Base-by-base conservation (phyloP, 345 rosid species). In the Nasturtium officinale region DNA sequence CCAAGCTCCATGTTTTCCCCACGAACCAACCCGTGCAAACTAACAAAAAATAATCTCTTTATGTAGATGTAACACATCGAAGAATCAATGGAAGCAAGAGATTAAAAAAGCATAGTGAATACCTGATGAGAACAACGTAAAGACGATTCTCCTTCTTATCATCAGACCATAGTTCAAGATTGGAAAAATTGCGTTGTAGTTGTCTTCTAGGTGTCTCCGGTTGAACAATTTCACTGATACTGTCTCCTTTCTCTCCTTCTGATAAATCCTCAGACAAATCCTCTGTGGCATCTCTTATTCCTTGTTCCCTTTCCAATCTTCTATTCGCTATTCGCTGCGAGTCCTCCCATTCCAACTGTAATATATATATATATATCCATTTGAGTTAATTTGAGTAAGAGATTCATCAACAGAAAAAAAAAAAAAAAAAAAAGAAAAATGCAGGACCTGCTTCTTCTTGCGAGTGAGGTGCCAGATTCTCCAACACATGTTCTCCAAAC, bases 401-500 rank as follows among this genome's bases (percentile, higher is more conserved):
- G 8, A 53, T 17, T 30, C 47, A 9, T 54, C 2, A 53, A 20
- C 8, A 53, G 32, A 65, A 9, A 57, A 5, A 17, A 23, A 23
- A 2, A 23, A 23, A 23, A 23, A 23, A 23, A 2, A 23, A 23
- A 23, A 23, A 23, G 25, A 23, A 23, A 1, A 23, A 23, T 23
- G 25, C 25, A 23, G 25, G 25, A 92, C 97, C 98, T 94, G 96
- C 75, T 94, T 94, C 87, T 94, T 89, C 85, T 91, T 91, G 80
- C 97, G 97, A 43, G 98, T 84, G 76, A 94, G 96, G 50, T 94
- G 97, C 98, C 98, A 94, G 33, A 94, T 94, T 56, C 98, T 90
- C 98, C 97, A 94, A 62, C 98, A 94, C 98, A 94, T 94, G 74
- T 94, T 94, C 90, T 94, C 98, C 46, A 94, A 90, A 46, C 98